Evolutionary conservation across 257 asterid genomes (phyloP).

Genomic region (Solanum medicagineum): DNA sequence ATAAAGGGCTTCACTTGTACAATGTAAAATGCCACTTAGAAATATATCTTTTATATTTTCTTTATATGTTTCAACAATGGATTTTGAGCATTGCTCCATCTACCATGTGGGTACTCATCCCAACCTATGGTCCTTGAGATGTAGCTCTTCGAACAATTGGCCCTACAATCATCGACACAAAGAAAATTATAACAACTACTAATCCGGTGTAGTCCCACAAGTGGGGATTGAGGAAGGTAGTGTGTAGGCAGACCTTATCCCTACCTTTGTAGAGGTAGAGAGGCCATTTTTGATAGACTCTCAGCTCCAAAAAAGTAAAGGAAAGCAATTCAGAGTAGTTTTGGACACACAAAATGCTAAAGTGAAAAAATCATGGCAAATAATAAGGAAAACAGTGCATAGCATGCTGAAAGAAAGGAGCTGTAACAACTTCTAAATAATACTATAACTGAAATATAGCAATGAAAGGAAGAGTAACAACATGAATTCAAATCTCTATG

Average conservation of each 20-base stretch:
- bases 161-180: constrained; percentile 38
- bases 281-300: background rate
- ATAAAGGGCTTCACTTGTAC: too few relatives aligned
- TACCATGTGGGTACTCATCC: constrained; percentile 92
- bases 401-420: background rate
- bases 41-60: too few relatives aligned
- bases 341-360: background rate
- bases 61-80: too few relatives aligned
- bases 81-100: constrained; percentile 91
- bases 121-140: constrained; percentile 83
- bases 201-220: background rate
- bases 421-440: background rate
- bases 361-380: background rate
- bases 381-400: background rate
- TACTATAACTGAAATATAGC: background rate
- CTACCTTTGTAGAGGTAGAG: background rate
- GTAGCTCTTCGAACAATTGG: constrained; percentile 98
- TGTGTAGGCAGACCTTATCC: background rate
- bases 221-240: background rate
- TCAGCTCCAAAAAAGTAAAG: background rate
- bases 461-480: too few relatives aligned
- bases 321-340: background rate
- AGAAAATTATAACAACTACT: background rate
- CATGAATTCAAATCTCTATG: background rate
- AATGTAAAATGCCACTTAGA: too few relatives aligned